Percentiles rank a stretch among this genome's conserved stretches.
Evolutionary conservation across 2,329 filamentous ascomycete genomes (phyloP).

Genomic region (Colletotrichum ledebouriae): DNA sequence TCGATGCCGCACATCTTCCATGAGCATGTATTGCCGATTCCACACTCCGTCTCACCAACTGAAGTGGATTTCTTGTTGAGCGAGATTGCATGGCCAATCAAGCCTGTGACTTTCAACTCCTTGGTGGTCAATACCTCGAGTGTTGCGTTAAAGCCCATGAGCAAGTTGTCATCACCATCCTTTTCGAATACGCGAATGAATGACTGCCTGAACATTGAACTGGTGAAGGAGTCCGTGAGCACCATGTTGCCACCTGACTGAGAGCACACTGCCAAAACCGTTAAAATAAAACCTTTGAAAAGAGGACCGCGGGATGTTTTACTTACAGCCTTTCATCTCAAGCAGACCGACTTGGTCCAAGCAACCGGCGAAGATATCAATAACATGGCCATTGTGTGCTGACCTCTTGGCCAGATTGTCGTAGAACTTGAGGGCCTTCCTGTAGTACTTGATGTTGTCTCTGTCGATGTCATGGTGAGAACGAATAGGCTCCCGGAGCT

Average conservation of each 20-base stretch:
- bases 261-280: slow-evolving; percentile 73
- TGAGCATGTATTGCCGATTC: slow-evolving; percentile 97
- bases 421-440: slow-evolving; percentile 97
- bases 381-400: slow-evolving; percentile 95
- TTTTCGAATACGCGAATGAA: slow-evolving; percentile 98
- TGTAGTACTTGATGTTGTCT: slow-evolving; percentile 99
- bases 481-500: slow-evolving; percentile 94
- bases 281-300: neutral
- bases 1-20: slow-evolving; percentile 99
- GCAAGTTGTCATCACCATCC: slow-evolving; percentile 90
- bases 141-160: slow-evolving; percentile 98
- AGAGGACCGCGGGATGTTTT: neutral
- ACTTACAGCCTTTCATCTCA: slow-evolving; percentile 87
- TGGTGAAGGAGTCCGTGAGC: slow-evolving; percentile 96
- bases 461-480: slow-evolving; percentile 99
- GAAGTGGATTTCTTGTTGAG: slow-evolving; percentile 98
- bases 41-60: slow-evolving; percentile 97
- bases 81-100: slow-evolving; percentile 96
- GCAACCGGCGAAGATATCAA: slow-evolving; percentile 98
- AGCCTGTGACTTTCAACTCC: slow-evolving; percentile 95
- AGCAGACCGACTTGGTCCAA: slow-evolving; percentile 96
- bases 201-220: slow-evolving; percentile 99
- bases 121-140: slow-evolving; percentile 97
- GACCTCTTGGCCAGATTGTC: slow-evolving; percentile 93
- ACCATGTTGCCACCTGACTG: slow-evolving; percentile 99